Evolutionary conservation across 2,329 filamentous ascomycete species (phyloP).

Genomic region (Diaporthe sp.): DNA sequence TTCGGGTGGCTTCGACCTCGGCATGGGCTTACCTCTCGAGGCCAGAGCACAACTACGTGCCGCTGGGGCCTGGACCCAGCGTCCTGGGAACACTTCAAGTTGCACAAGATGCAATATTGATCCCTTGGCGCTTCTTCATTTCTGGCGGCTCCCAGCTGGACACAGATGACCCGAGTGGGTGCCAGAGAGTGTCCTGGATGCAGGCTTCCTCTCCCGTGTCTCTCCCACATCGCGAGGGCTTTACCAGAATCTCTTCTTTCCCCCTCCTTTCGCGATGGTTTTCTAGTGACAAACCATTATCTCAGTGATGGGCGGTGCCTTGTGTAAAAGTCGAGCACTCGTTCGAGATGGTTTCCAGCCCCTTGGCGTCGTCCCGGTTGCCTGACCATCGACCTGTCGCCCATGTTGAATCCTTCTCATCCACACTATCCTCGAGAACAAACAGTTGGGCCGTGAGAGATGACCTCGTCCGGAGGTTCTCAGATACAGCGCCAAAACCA

Average conservation of each 20-base stretch:
- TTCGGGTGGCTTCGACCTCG: neutral
- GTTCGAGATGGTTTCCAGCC: slow-evolving; percentile 25
- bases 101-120: slow-evolving; percentile 17
- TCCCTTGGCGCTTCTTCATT: slow-evolving; percentile 4
- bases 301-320: neutral
- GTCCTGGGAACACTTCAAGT: slow-evolving; percentile 1
- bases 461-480: slow-evolving; percentile 44
- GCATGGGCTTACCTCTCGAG: neutral
- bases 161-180: slow-evolving; percentile 3
- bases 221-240: neutral
- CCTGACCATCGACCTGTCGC: slow-evolving; percentile 7
- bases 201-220: neutral
- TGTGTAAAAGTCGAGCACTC: neutral
- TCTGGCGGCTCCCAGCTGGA: neutral
- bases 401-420: neutral
- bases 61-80: slow-evolving; percentile 2
- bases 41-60: neutral
- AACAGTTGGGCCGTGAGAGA: slow-evolving; percentile 28
- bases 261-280: neutral
- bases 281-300: neutral
- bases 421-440: slow-evolving; percentile 10
- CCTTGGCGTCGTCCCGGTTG: neutral
- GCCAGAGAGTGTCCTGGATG: neutral
- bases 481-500: slow-evolving; percentile 40
- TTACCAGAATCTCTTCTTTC: neutral